phyloP scores from a whole-genome alignment of 139 green algal genomes.

The Picochlorum costavermella region DNA sequence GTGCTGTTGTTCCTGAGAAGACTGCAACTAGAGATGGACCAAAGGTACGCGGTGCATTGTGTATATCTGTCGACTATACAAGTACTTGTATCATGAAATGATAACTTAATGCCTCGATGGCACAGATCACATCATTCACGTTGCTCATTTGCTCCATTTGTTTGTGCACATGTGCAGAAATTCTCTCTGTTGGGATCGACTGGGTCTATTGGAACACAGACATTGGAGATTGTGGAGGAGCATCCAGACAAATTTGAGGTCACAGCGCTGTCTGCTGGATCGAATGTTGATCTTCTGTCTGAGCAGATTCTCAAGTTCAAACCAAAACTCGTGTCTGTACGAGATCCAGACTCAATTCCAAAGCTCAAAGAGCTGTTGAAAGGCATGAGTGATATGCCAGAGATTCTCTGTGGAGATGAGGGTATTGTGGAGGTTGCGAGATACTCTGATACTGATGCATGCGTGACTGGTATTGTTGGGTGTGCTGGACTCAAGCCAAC shows the following conservation, averaged over 20 bases:
- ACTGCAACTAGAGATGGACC: constrained; percentile 14
- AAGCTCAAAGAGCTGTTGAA: constrained; percentile 49
- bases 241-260: constrained; percentile 88
- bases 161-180: constrained; percentile 48
- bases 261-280: constrained; percentile 84
- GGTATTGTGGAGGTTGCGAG: constrained; percentile 70
- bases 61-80: background rate
- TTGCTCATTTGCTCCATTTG: background rate
- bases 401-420: constrained; percentile 85
- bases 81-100: background rate
- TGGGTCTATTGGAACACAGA: constrained; percentile 98
- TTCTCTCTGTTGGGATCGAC: constrained; percentile 90
- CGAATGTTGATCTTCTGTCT: constrained; percentile 87
- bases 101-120: background rate
- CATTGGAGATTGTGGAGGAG: constrained; percentile 95
- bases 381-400: constrained; percentile 52
- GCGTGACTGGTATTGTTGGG: constrained; percentile 87
- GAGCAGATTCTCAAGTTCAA: constrained; percentile 74
- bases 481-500: constrained; percentile 95
- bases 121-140: background rate
- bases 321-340: constrained; percentile 81
- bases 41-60: constrained; percentile 24
- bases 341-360: constrained; percentile 38
- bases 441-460: constrained; percentile 32
- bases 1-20: constrained; percentile 30